Evolutionary conservation across 169 alveolate species (phyloP).

Genomic region (Plasmodium relictum): DNA sequence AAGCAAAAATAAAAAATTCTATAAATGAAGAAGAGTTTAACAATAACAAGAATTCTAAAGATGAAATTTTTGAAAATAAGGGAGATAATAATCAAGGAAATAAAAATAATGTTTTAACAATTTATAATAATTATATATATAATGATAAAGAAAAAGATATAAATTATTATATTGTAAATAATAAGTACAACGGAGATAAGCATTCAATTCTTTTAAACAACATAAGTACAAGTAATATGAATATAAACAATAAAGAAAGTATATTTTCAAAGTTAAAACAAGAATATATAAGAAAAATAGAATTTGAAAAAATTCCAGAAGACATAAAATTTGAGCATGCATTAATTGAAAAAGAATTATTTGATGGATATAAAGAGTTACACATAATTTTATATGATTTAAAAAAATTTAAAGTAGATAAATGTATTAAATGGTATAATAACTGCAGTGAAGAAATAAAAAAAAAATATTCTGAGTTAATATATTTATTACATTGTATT

Average conservation of each 20-base stretch:
- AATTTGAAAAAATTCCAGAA: conserved; percentile 19
- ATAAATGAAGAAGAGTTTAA: neutral
- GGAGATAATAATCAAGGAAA: neutral
- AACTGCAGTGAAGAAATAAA: conserved; percentile 37
- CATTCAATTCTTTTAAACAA: conserved; percentile 42
- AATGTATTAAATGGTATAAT: conserved; percentile 67
- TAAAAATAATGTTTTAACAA: neutral
- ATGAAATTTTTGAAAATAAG: neutral
- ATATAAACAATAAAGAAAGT: neutral
- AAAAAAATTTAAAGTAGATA: conserved; percentile 40
- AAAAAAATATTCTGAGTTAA: conserved; percentile 35
- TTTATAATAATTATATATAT: neutral
- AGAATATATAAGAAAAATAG: conserved; percentile 63
- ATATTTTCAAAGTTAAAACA: conserved; percentile 28
- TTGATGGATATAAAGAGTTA: conserved; percentile 42
- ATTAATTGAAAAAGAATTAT: conserved; percentile 49
- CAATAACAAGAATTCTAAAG: neutral
- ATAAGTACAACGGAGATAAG: neutral
- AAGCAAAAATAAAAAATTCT: neutral
- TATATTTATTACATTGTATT: conserved; percentile 58
- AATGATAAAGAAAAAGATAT: neutral
- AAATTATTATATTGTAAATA: neutral
- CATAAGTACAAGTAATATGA: neutral
- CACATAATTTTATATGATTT: conserved; percentile 52
- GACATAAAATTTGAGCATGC: conserved; percentile 43